phyloP scores from a whole-genome alignment of 371 early-diverging fungal genomes.

The Rhizopus arrhizus region DNA sequence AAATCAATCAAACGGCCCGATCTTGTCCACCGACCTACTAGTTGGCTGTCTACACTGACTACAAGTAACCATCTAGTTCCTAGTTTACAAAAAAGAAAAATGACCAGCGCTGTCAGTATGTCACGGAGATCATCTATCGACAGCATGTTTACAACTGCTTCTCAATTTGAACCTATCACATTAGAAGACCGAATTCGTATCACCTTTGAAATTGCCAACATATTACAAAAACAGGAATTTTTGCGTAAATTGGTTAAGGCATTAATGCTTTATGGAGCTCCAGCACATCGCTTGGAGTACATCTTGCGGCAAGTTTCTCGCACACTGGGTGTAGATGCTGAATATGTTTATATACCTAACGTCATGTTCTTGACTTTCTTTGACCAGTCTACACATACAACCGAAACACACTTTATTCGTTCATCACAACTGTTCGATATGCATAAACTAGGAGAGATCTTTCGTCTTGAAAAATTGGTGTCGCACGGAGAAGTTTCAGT shows the following conservation, averaged over 20 bases:
- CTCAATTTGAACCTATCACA: conserved; percentile 56
- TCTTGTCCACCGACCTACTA: conserved; percentile 39
- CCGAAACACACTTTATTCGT: conserved; percentile 76
- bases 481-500: conserved; percentile 56
- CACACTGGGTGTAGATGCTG: conserved; percentile 68
- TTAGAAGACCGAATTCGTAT: conserved; percentile 60
- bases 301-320: conserved; percentile 53
- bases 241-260: conserved; percentile 56
- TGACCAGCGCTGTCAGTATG: conserved; percentile 23
- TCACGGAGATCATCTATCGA: conserved; percentile 47
- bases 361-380: conserved; percentile 75
- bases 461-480: conserved; percentile 55
- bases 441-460: conserved; percentile 64
- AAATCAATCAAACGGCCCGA: conserved; percentile 31
- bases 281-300: conserved; percentile 63
- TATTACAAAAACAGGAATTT: conserved; percentile 65
- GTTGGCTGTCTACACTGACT: conserved; percentile 47
- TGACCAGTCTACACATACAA: conserved; percentile 75
- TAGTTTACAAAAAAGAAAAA: conserved; percentile 42
- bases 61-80: conserved; percentile 49
- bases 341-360: conserved; percentile 70
- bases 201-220: conserved; percentile 64
- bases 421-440: conserved; percentile 68
- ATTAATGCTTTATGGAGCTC: conserved; percentile 61
- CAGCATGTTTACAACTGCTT: conserved; percentile 52